Evolutionary conservation across 768 basidiomycete species (phyloP).

Genomic region (Lepiota subincarnata): DNA sequence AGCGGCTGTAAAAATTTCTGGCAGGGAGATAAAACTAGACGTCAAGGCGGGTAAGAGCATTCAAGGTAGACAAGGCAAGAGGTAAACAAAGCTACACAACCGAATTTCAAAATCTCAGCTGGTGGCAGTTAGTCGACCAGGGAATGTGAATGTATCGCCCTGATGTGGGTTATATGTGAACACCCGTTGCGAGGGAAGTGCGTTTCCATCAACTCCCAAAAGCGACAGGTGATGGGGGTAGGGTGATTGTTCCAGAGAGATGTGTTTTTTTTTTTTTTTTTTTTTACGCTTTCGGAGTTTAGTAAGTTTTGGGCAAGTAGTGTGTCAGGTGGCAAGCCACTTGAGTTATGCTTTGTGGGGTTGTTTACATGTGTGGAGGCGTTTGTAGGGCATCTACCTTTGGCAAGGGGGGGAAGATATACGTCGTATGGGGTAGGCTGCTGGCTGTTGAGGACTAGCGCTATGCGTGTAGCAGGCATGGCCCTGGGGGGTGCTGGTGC

Average conservation of each 20-base stretch:
- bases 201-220: constrained; percentile 9
- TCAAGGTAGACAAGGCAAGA: neutral
- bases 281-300: neutral
- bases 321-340: constrained; percentile 6
- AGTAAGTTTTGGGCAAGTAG: neutral
- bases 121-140: no score
- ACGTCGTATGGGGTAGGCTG: no score
- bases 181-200: constrained; percentile 1
- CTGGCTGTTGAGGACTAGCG: no score
- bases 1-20: no score
- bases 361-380: no score
- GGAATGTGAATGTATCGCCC: neutral
- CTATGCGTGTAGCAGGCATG: no score
- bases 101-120: neutral
- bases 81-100: neutral
- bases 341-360: neutral
- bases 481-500: no score
- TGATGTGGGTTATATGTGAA: neutral
- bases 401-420: no score
- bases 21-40: no score
- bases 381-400: no score
- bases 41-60: neutral
- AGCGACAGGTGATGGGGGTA: constrained; percentile 7
- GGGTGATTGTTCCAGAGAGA: neutral
- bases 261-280: no score